Conservation (phyloP, 1,139 yeast species). For the Protomyces macrosporus region DNA sequence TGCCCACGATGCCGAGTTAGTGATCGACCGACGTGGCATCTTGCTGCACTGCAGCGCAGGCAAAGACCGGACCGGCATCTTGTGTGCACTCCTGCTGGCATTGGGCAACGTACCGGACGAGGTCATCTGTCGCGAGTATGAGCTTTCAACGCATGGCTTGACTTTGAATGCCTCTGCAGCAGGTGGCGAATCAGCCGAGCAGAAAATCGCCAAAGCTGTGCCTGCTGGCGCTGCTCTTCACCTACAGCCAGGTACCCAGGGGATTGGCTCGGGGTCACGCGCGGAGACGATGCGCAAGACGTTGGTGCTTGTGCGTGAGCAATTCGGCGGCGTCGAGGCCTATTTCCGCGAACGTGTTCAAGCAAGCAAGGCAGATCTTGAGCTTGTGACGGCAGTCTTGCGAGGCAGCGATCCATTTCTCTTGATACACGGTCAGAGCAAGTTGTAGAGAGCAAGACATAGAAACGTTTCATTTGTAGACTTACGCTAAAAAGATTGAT, state of each 20-base stretch:
- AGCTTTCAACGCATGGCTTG: slow-evolving; percentile 64
- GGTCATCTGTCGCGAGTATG: slow-evolving; percentile 66
- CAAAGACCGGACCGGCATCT: slow-evolving; percentile 76
- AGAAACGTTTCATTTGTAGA: not conserved
- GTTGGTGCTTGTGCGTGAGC: slow-evolving; percentile 47
- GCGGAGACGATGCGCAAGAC: slow-evolving; percentile 71
- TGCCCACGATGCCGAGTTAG: not conserved
- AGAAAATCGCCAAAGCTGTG: slow-evolving; percentile 30
- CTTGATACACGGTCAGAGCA: not conserved
- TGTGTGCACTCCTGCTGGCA: slow-evolving; percentile 61
- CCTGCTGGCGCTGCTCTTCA: slow-evolving; percentile 1
- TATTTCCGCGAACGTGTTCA: slow-evolving; percentile 51
- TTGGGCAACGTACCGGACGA: slow-evolving; percentile 61
- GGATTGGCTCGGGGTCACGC: slow-evolving; percentile 41
- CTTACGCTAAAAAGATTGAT: too few species aligned
- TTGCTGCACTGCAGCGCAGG: slow-evolving; percentile 49
- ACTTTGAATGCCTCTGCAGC: not conserved
- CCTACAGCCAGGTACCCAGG: not conserved
- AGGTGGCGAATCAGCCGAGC: slow-evolving; percentile 25
- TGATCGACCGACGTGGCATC: not conserved
- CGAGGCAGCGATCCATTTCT: not conserved
- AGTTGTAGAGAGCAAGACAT: not conserved
- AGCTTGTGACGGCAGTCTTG: slow-evolving; percentile 47
- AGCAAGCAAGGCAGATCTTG: slow-evolving; percentile 49
- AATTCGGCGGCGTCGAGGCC: slow-evolving; percentile 53